Evolutionary conservation across 2,329 filamentous ascomycete species (phyloP), one percentile per base, ranked within the genome.

Genomic region (Verticillium nonalfalfae): DNA sequence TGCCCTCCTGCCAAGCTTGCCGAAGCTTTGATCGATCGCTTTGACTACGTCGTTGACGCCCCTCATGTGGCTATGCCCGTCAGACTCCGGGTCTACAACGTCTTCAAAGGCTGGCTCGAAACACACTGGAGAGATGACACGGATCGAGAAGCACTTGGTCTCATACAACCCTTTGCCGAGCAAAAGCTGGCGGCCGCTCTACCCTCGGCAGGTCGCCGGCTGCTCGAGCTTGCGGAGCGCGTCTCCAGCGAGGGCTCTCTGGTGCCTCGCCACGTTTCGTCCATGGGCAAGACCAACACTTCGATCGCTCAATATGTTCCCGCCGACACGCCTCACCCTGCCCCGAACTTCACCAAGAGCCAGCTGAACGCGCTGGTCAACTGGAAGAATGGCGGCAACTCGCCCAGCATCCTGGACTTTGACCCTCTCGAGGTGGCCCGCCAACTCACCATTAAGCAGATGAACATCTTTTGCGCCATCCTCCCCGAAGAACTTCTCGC

Each of bases 61-160:
- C 85, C 87, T 26, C 84, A 87, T 62, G 64, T 93, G 65, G 88
- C 93, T 26, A 85, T 82, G 2, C 91, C 94, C 0, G 94, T 98
- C 26, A 88, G 93, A 58, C 79, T 99, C 57, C 87, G 95, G 59
- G 92, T 98, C 1, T 98, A 96, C 79, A 98, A 99, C 72, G 89
- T 93, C 61, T 92, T 99, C 81, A 99, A 99, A 75, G 90, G 91
- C 52, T 99, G 95, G 95, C 80, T 99, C 21, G 95, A 98, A 77
- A 95, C 90, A 7, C 93, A 99, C 75, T 99, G 95, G 94, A 87
- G 90, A 57, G 86, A 91, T 65, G 86, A 92, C 62, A 87, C 88
- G 11, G 95, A 99, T 72, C 85, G 85, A 59, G 83, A 86, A 13
- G 92, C 93, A 1, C 80, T 99, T 9, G 80, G 83, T 0, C 79